Base-by-base conservation (phyloP, 306 rosid genomes). In the Calophaca sinica region DNA sequence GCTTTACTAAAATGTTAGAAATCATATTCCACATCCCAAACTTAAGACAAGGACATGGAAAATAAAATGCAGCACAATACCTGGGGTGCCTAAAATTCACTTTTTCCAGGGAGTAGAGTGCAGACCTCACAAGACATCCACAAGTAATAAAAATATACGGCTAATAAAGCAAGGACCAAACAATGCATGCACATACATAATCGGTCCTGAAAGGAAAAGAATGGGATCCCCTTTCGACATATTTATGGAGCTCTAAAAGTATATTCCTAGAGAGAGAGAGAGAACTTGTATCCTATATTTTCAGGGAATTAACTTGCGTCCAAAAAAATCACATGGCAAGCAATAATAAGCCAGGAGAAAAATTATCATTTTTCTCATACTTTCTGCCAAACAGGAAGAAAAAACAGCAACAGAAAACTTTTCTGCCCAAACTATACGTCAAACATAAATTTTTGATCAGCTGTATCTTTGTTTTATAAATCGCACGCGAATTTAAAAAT, bases 1-100 rank as follows among this genome's bases (percentile, higher is more conserved):
- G 50, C 49, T 31, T 59, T 49, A 65, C 66, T 12, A 58, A 63
- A 33, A 28, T 72, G 51, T 67, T 69, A 10, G 45, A 35, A 52
- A 36, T 28, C 3, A 1, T 20, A 39, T 32, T 52, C 74, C 51
- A 51, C 62, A 71, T 64, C 66, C 44, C 10, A 58, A 44, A 32
- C 8, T 46, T 31, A 48, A 59, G 57, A 50, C 68, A 59, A 52
- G 50, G 33, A 68, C 8, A 29, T 26, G 62, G 57, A 62, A 41
- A 65, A 55, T 52, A 38, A 71, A 36, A 70, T 26, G 49, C 48
- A 62, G 20, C 9, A 46, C 35, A 51, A 70, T 7, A 31, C 15
- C 41, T 28, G 26, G 9, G 44, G 39, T 53, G 15, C 63, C 63
- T 28, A 11, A 39, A 39, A 12, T 57, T 9, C 29, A 28, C 4